phyloP scores from a whole-genome alignment of 192 early-diverging fungal genomes.

The Coemansia sp. region DNA sequence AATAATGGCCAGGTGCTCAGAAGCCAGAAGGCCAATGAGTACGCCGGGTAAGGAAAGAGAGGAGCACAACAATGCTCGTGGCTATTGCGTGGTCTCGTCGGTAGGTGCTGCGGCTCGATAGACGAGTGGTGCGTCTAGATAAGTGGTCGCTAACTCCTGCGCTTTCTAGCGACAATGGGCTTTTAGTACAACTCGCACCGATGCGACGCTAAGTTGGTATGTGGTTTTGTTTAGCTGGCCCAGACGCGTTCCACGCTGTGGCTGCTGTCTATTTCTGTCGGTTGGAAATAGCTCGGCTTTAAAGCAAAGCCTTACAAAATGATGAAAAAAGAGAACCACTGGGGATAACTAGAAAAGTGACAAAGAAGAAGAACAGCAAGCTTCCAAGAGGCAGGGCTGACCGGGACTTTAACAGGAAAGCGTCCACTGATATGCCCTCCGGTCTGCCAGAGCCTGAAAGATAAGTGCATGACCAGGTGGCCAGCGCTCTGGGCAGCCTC shows the following conservation, averaged over 20 bases:
- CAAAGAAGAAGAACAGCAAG: constrained; percentile 14
- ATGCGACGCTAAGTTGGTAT: neutral
- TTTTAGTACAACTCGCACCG: neutral
- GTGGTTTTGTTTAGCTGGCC: neutral
- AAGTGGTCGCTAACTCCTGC: neutral
- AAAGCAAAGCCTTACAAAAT: neutral
- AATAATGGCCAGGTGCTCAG: neutral
- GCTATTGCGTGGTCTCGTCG: neutral
- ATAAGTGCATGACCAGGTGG: neutral
- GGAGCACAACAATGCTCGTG: neutral
- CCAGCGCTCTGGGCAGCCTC: neutral
- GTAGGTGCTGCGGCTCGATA: neutral
- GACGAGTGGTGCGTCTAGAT: neutral
- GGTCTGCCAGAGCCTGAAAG: constrained; percentile 4
- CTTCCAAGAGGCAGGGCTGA: constrained; percentile 12
- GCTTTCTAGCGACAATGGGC: neutral
- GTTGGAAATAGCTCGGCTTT: neutral
- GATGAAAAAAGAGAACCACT: constrained; percentile 2
- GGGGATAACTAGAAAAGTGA: constrained; percentile 3
- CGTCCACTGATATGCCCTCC: neutral
- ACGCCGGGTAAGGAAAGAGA: neutral
- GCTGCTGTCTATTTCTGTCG: neutral
- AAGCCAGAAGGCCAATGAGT: neutral
- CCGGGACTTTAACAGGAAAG: constrained; percentile 43
- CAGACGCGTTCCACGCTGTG: neutral